These are phyloP conservation scores for Dendrocalamus sinicus DNA, from an alignment of 176 grass and related monocot genomes.

Conservation along the genomic window DNA sequence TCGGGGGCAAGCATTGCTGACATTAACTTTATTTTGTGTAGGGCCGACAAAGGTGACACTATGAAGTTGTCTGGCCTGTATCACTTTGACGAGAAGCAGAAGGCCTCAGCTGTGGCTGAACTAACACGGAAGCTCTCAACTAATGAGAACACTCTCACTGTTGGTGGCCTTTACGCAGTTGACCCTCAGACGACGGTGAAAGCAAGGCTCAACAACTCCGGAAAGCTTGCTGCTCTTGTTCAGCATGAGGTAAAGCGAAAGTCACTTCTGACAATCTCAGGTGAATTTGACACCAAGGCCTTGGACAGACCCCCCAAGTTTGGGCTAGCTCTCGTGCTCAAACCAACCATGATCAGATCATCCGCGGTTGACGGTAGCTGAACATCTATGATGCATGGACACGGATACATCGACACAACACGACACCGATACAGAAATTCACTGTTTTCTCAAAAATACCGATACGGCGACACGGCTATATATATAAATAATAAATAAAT, in stretches of 20 bases:
- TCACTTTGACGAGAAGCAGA: too few species aligned
- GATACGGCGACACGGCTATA: too few species aligned
- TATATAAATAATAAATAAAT: too few species aligned
- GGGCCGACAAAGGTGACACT: slow-evolving; percentile 89
- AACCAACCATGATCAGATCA: slow-evolving; percentile 70
- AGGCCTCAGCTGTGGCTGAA: slow-evolving; percentile 73
- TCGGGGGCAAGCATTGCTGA: neutral
- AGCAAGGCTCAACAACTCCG: slow-evolving; percentile 78
- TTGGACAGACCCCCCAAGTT: slow-evolving; percentile 89
- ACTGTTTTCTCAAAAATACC: too few species aligned
- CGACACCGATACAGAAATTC: too few species aligned
- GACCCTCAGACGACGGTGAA: slow-evolving; percentile 75
- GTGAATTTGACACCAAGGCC: slow-evolving; percentile 93
- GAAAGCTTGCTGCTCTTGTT: slow-evolving; percentile 78
- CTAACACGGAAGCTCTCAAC: slow-evolving; percentile 79
- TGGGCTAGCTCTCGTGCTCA: slow-evolving; percentile 72
- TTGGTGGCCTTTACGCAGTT: slow-evolving; percentile 69
- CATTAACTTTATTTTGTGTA: slow-evolving; percentile 41
- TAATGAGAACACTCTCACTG: slow-evolving; percentile 77
- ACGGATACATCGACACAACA: too few species aligned
- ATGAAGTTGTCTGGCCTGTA: slow-evolving; percentile 80
- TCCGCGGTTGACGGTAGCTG: slow-evolving; percentile 15
- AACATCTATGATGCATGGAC: neutral
- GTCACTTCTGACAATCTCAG: slow-evolving; percentile 81
- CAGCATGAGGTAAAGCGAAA: slow-evolving; percentile 93